These are phyloP conservation scores for Lactarius deliciosus DNA, from an alignment of 768 basidiomycete species.

Conservation along the genomic window DNA sequence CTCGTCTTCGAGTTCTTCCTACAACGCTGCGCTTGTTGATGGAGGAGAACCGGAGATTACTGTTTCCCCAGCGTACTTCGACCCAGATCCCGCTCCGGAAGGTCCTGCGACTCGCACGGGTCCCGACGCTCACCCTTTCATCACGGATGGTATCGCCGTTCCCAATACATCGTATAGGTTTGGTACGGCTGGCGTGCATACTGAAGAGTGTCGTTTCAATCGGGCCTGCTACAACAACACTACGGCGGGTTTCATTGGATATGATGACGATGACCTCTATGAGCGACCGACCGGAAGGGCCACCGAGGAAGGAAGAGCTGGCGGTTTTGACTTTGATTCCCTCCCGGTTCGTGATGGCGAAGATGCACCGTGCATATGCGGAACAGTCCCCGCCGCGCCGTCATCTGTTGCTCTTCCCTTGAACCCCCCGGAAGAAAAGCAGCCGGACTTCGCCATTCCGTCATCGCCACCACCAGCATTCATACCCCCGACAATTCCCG, in stretches of 20 bases:
- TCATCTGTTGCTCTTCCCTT: constrained; percentile 30
- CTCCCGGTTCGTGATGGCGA: constrained; percentile 34
- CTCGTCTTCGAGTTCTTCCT: constrained; percentile 22
- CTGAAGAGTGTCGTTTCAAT: constrained; percentile 29
- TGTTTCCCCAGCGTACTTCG: constrained; percentile 47
- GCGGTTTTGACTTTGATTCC: constrained; percentile 40
- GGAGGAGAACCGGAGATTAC: constrained; percentile 26
- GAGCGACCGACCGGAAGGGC: constrained; percentile 18
- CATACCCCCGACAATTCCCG: neutral
- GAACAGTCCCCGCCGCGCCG: constrained; percentile 23
- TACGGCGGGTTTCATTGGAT: constrained; percentile 39
- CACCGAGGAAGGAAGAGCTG: constrained; percentile 26
- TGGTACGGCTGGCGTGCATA: constrained; percentile 24
- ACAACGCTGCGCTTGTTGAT: constrained; percentile 14
- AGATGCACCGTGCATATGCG: constrained; percentile 25
- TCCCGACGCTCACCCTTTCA: constrained; percentile 34
- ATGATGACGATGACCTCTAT: constrained; percentile 32
- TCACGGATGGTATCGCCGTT: constrained; percentile 26
- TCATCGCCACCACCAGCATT: constrained; percentile 1
- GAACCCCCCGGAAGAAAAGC: constrained; percentile 17
- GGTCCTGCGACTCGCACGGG: constrained; percentile 46
- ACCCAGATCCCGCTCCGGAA: constrained; percentile 45
- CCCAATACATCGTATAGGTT: constrained; percentile 21
- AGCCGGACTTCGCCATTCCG: neutral
- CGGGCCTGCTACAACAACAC: constrained; percentile 27